Base-by-base conservation (phyloP, 1,284 basidiomycete species). In the Microbotryum silenes-acaulis region DNA sequence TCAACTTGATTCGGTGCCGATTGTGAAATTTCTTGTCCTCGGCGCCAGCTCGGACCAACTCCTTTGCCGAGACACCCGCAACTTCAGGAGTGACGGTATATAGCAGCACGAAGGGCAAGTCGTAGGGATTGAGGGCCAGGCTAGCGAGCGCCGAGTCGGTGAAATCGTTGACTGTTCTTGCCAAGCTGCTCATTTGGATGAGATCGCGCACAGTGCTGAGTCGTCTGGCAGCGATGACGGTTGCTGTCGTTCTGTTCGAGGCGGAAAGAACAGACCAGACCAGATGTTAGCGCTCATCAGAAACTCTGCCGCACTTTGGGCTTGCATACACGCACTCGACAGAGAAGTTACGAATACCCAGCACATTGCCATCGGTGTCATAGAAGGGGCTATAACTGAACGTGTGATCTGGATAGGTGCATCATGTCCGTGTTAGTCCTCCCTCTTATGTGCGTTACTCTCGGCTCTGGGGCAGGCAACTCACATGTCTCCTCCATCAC, bases 181-280 rank as follows among this genome's bases (percentile, higher is more conserved):
- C 68, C 25, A 65, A 54, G 16, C 64, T 60, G 3, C 66, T 66
- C 31, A 59, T 60, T 14, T 62, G 64, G 10, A 66, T 61, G 20
- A 71, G 56, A 49, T 71, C 70, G 5, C 70, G 60, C 1, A 67
- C 59, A 9, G 70, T 68, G 7, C 60, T 58, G 1, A 71, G 56
- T 0, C 66, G 64, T 3, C 70, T 54, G 1, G 64, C 62, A 0
- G 70, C 70, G 31, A 71, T 57, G 12, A 71, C 70, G 1, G 65
- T 57, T 0, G 66, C 66, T 1, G 68, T 66, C 4, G 66, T 58
- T 21, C 60, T 61, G 45, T 50, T 9, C 27, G 21, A 29, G 16
- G 31, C 31, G 31, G 18, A 37, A 25, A 5, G 6, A 3, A 16
- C 6, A 2, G 10, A 42, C 10, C 14, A 16, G 18, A 14, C 21